Conservation (phyloP, 805 yeast species). For the Candida taoyuanica region DNA sequence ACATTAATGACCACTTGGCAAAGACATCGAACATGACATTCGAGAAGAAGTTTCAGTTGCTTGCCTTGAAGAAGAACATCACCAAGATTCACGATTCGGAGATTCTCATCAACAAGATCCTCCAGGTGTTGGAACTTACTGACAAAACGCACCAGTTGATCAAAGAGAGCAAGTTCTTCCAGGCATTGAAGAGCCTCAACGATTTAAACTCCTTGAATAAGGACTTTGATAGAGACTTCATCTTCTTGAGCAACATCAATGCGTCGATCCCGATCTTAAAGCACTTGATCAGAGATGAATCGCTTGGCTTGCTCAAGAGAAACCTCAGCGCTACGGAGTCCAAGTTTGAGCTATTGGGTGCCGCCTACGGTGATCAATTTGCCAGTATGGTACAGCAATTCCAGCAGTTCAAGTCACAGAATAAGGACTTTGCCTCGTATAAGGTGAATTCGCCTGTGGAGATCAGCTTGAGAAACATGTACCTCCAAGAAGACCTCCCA, state of each 20-base stretch:
- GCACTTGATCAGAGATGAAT: conserved; percentile 67
- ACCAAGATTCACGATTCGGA: conserved; percentile 69
- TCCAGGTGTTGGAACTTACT: conserved; percentile 80
- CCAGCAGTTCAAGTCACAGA: conserved; percentile 43
- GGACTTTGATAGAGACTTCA: conserved; percentile 64
- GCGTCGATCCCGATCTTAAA: conserved; percentile 74
- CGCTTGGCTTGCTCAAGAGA: conserved; percentile 58
- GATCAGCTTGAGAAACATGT: conserved; percentile 60
- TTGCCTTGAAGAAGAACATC: conserved; percentile 59
- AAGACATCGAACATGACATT: conserved; percentile 64
- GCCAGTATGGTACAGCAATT: conserved; percentile 55
- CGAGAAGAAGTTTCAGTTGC: conserved; percentile 51
- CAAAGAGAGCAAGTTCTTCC: conserved; percentile 69
- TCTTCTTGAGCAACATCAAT: conserved; percentile 69
- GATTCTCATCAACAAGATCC: conserved; percentile 61
- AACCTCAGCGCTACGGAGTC: conserved; percentile 53
- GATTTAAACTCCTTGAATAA: conserved; percentile 68
- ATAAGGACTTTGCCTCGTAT: conserved; percentile 45
- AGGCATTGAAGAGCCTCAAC: conserved; percentile 79
- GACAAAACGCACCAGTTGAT: conserved; percentile 82
- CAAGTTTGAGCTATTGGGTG: conserved; percentile 49
- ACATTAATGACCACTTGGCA: conserved; percentile 53
- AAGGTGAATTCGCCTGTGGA: conserved; percentile 87
- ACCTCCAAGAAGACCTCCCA: conserved; percentile 36
- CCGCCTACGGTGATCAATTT: conserved; percentile 48